Evolutionary conservation across 225 moss, liverwort and hornwort genomes (phyloP), one percentile per base, ranked within the genome.

Genomic region (Straminergon stramineum): DNA sequence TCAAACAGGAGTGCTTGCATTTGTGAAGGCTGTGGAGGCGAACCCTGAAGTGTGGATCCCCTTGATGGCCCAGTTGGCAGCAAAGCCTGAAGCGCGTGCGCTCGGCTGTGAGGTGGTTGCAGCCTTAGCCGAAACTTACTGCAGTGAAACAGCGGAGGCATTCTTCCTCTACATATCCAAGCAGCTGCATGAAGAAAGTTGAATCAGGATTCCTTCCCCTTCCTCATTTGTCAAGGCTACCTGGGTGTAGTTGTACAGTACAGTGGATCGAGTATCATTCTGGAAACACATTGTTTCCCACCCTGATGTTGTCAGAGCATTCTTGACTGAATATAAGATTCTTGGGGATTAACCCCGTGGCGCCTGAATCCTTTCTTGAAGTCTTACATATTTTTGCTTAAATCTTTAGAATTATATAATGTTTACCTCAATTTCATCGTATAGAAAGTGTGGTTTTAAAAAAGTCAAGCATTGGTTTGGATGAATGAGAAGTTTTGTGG

Each of bases 41-140:
- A 94, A 95, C 41, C 96, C 98, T 28, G 96, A 97, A 88, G 93
- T 96, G 52, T 97, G 96, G 98, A 91, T 96, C 27, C 95, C 96
- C 32, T 91, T 98, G 87, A 87, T 96, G 86, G 90, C 73, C 52
- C 94, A 94, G 76, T 87, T 98, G 88, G 95, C 95, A 87, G 94
- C 86, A 6, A 96, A 95, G 85, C 92, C 96, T 71, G 95, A 98
- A 81, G 95, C 93, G 81, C 93, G 92, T 68, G 92, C 93, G 74
- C 90, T 98, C 41, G 93, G 92, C 84, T 91, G 89, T 35, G 93
- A 95, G 45, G 86, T 96, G 27, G 84, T 86, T 26, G 92, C 88
- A 43, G 93, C 95, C 27, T 79, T 96, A 18, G 86, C 85, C 60
- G 94, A 95, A 83, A 91, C 95, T 28, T 94, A 94, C 89, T 88